Conservation (phyloP, 139 green algal species). For the Tetradesmus obliquus region DNA sequence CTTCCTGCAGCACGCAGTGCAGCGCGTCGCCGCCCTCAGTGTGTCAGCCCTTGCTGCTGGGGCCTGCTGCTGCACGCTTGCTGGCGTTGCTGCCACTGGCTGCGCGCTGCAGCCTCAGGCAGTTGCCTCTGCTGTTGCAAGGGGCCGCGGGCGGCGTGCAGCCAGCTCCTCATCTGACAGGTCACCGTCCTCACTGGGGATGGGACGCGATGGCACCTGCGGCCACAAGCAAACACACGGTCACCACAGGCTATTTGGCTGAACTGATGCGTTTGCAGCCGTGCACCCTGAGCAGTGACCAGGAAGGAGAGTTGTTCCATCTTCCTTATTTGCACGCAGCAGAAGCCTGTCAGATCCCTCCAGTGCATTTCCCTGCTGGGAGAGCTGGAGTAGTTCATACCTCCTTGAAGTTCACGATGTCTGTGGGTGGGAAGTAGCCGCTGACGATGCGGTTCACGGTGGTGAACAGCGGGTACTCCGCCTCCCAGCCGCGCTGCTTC, state of each 20-base stretch:
- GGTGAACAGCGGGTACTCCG: slow-evolving; percentile 80
- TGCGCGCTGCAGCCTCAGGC: not conserved
- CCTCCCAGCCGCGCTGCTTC: slow-evolving; percentile 61
- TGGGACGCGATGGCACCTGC: slow-evolving; percentile 12
- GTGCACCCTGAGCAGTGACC: too few relatives aligned
- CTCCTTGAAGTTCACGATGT: slow-evolving; percentile 57
- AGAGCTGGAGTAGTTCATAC: not conserved
- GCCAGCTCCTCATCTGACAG: not conserved
- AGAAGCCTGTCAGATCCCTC: too few relatives aligned
- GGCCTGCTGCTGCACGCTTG: too few relatives aligned
- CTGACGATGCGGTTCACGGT: slow-evolving; percentile 77
- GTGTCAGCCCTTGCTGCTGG: too few relatives aligned
- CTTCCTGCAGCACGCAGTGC: too few relatives aligned
- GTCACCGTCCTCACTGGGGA: slow-evolving; percentile 7
- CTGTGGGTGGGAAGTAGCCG: slow-evolving; percentile 50
- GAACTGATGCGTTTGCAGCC: too few relatives aligned
- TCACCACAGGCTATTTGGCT: too few relatives aligned
- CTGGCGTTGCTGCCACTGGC: too few relatives aligned
- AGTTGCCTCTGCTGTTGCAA: slow-evolving; percentile 17
- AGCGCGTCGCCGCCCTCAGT: too few relatives aligned
- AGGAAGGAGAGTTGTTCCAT: too few relatives aligned
- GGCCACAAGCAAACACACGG: not conserved
- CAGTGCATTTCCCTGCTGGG: not conserved
- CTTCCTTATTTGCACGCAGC: too few relatives aligned
- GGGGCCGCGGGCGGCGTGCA: not conserved